Conservation (phyloP, 805 yeast species). For the Priceomyces carsonii region DNA sequence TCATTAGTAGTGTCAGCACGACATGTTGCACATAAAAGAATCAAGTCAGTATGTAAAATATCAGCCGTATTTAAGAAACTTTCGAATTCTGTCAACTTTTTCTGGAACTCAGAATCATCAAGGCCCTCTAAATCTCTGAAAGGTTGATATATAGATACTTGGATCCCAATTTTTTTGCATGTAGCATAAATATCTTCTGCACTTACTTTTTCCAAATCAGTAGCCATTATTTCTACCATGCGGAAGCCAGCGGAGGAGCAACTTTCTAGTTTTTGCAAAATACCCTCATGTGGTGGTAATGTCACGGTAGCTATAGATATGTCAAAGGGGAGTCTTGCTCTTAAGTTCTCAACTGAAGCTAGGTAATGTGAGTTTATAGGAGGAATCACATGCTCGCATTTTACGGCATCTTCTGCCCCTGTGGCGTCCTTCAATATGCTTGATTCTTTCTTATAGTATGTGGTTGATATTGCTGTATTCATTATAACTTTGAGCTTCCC, state of each 20-base stretch:
- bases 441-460: too few relatives aligned
- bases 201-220: constrained; percentile 12
- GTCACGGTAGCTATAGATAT: constrained; percentile 13
- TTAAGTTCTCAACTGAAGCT: constrained; percentile 1
- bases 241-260: constrained; percentile 14
- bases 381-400: neutral
- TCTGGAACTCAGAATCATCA: constrained; percentile 7
- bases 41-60: constrained; percentile 10
- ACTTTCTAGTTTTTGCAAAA: constrained; percentile 14
- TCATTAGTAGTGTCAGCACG: constrained; percentile 9
- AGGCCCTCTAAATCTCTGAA: constrained; percentile 17
- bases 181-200: constrained; percentile 10
- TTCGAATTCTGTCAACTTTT: constrained; percentile 11
- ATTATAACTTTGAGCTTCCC: too few relatives aligned
- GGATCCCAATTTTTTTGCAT: constrained; percentile 8
- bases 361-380: neutral
- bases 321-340: constrained; percentile 3
- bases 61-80: constrained; percentile 8
- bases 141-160: constrained; percentile 14
- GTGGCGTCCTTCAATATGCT: too few relatives aligned
- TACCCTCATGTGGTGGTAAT: constrained; percentile 10
- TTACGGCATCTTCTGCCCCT: too few relatives aligned
- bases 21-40: constrained; percentile 15
- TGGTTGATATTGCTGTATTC: too few relatives aligned
- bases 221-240: constrained; percentile 15